phyloP scores from a whole-genome alignment of 2,329 filamentous ascomycete species.

The Diaporthe vaccinii region DNA sequence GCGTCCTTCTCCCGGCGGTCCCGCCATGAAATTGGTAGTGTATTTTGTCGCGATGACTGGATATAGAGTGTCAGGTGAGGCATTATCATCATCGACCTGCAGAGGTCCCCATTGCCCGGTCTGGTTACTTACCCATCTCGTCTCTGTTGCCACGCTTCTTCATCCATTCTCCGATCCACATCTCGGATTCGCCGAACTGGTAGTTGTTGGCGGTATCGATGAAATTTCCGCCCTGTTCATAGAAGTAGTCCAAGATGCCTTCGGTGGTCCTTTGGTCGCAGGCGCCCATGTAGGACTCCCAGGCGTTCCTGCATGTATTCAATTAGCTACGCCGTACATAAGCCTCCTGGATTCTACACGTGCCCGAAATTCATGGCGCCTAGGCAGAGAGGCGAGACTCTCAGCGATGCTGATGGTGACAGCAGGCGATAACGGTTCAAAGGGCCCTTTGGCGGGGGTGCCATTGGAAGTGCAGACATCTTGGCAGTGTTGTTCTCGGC shows the following conservation, averaged over 20 bases:
- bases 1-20: slow-evolving; percentile 51
- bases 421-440: slow-evolving; percentile 76
- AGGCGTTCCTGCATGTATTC: slow-evolving; percentile 48
- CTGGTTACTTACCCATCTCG: slow-evolving; percentile 65
- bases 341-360: no score
- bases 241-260: slow-evolving; percentile 76
- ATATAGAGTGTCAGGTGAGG: slow-evolving; percentile 49
- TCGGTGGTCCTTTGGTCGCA: slow-evolving; percentile 75
- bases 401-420: slow-evolving; percentile 73
- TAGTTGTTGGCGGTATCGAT: slow-evolving; percentile 81
- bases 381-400: slow-evolving; percentile 77
- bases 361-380: slow-evolving; percentile 70
- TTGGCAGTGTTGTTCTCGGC: slow-evolving; percentile 4
- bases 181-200: slow-evolving; percentile 71
- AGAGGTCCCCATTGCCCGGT: not conserved
- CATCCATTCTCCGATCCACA: slow-evolving; percentile 81
- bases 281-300: slow-evolving; percentile 70
- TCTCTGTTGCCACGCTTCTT: slow-evolving; percentile 73
- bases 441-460: slow-evolving; percentile 68
- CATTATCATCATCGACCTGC: not conserved
- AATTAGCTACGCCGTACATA: no score
- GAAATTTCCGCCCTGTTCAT: slow-evolving; percentile 76
- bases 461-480: slow-evolving; percentile 52
- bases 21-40: slow-evolving; percentile 69
- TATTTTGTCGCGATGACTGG: slow-evolving; percentile 76